Evolutionary conservation across 805 yeast genomes (phyloP).

Genomic region (Saturnispora besseyi): DNA sequence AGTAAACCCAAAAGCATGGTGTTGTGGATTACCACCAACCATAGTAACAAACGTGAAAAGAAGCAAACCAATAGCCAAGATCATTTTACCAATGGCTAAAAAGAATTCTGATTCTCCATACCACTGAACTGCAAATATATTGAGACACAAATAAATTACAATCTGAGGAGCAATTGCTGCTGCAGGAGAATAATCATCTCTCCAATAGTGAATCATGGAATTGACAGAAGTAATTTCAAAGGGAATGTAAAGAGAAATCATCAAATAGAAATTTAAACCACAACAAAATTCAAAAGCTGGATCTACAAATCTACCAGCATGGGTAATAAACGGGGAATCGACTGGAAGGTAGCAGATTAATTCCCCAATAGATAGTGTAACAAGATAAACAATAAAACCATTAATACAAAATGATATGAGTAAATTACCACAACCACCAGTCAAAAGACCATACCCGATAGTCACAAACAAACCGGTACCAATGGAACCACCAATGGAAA

Average conservation of each 20-base stretch:
- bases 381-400: conserved; percentile 59
- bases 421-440: conserved; percentile 64
- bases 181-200: conserved; percentile 65
- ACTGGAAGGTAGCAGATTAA: conserved; percentile 71
- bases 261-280: conserved; percentile 73
- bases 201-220: conserved; percentile 73
- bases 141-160: conserved; percentile 51
- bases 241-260: conserved; percentile 72
- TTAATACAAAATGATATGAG: conserved; percentile 58
- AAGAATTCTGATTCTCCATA: conserved; percentile 83
- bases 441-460: conserved; percentile 52
- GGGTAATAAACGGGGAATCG: conserved; percentile 64
- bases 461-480: conserved; percentile 76
- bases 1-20: conserved; percentile 31
- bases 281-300: conserved; percentile 66
- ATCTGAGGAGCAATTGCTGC: conserved; percentile 59
- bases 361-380: conserved; percentile 69
- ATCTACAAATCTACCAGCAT: conserved; percentile 70
- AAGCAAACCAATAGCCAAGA: conserved; percentile 67
- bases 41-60: conserved; percentile 70
- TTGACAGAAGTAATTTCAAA: conserved; percentile 78
- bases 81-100: conserved; percentile 63
- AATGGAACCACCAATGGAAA: conserved; percentile 75
- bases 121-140: conserved; percentile 61
- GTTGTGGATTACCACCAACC: conserved; percentile 81